Base-by-base conservation (phyloP, 345 rosid species). In the Punica granatum region DNA sequence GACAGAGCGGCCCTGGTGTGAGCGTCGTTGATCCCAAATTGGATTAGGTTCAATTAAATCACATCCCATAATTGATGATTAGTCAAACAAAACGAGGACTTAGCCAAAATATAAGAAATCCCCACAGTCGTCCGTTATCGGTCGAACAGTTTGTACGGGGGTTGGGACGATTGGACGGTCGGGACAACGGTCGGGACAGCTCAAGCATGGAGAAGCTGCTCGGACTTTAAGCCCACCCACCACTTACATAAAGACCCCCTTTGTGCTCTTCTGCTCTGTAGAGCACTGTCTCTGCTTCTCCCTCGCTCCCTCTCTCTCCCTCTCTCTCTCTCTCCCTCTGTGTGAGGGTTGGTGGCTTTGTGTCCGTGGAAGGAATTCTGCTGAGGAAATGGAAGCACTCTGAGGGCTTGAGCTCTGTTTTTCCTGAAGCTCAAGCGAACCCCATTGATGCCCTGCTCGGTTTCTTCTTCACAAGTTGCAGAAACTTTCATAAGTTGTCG, bases 241-340 rank as follows among this genome's bases (percentile, higher is more conserved):
- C 68, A 43, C 59, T 32, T 48, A 30, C 68, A 43, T 48, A 66
- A 66, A 43, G 59, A 12, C 58, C 39, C 25, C 4, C 68, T 32
- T 46, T 19, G 54, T 48, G 54, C 68, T 32, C 68, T 46, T 33
- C 30, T 48, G 54, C 59, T 66, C 68, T 44, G 49, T 63, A 37
- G 66, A 63, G 66, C 68, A 26, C 59, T 37, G 31, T 39, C 66
- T 36, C 66, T 62, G 18, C 23, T 19, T 53, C 62, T 58, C 62
- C 21, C 39, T 16, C 36, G 1, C 4, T 31, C 64, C 28, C 30
- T 28, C 9, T 51, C 58, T 7, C 11, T 1, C 12, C n/a, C 61
- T 56, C 34, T 12, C 33, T 56, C 34, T 56, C 34, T 56, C 19
- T 13, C 3, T 26, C 19, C 8, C 28, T 51, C 7, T 2, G 3